Conservation (phyloP, 768 basidiomycete genomes). For the Neoboletus brunneissimus region DNA sequence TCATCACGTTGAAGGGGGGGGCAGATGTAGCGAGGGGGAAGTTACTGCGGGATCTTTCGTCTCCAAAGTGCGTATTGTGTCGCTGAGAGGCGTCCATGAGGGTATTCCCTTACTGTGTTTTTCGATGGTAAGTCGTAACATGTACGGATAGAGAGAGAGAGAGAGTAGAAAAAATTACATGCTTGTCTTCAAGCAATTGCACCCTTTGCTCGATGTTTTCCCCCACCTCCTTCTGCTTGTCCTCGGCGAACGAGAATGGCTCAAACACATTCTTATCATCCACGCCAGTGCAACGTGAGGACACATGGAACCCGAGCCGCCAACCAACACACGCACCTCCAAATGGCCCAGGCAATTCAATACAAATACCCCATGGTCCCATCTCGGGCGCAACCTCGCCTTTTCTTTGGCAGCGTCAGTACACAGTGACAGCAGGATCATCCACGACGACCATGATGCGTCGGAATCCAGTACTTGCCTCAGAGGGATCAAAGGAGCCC, state of each 20-base stretch:
- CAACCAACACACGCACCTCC: no score
- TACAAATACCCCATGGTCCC: constrained; percentile 83
- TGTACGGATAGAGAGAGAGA: no score
- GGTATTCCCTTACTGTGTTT: no score
- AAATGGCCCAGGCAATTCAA: constrained; percentile 82
- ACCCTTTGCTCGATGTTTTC: constrained; percentile 61
- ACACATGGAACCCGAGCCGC: background rate
- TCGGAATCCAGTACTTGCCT: no score
- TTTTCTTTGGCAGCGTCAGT: constrained; percentile 55
- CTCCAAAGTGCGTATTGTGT: no score
- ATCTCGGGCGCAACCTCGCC: constrained; percentile 51
- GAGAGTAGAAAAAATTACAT: no score
- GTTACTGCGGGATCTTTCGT: no score
- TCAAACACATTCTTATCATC: constrained; percentile 58
- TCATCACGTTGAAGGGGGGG: no score
- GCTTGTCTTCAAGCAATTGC: constrained; percentile 55
- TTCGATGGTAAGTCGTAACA: no score
- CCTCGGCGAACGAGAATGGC: constrained; percentile 62
- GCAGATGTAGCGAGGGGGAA: no score
- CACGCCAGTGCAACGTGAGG: background rate
- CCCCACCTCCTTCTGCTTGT: constrained; percentile 58
- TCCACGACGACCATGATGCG: constrained; percentile 81
- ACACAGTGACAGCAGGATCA: constrained; percentile 82
- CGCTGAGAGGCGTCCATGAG: no score
- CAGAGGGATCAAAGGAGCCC: constrained; percentile 1